Conservation (phyloP, 2,329 filamentous ascomycete species). For the Calonectria pseudoturangicola region DNA sequence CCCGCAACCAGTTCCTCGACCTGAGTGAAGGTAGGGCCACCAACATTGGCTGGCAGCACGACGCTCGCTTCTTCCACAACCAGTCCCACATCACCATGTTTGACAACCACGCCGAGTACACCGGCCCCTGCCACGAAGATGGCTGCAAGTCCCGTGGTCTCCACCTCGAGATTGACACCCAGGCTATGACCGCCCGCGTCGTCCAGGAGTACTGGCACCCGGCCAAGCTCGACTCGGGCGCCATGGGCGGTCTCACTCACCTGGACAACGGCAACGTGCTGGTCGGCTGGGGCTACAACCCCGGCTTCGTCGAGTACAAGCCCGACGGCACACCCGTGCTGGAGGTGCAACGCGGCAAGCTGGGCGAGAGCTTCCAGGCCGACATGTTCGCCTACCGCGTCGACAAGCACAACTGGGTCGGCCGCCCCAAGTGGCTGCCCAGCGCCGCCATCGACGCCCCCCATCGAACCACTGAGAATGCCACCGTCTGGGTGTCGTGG, state of each 20-base stretch:
- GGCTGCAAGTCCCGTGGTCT: slow-evolving; percentile 57
- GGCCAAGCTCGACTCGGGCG: slow-evolving; percentile 49
- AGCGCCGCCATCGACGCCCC: slow-evolving; percentile 54
- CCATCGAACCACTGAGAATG: slow-evolving; percentile 49
- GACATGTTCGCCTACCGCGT: slow-evolving; percentile 58
- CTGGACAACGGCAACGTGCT: slow-evolving; percentile 56
- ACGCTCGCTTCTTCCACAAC: slow-evolving; percentile 58
- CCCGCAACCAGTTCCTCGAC: slow-evolving; percentile 60
- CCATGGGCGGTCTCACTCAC: slow-evolving; percentile 54
- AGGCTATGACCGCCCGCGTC: slow-evolving; percentile 55
- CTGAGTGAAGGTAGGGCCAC: slow-evolving; percentile 59
- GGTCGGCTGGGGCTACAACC: slow-evolving; percentile 55
- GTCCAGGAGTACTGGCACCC: slow-evolving; percentile 57
- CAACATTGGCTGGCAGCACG: slow-evolving; percentile 63
- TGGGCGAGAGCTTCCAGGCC: slow-evolving; percentile 46
- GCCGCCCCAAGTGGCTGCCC: slow-evolving; percentile 55
- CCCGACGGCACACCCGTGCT: slow-evolving; percentile 51
- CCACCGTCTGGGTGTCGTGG: slow-evolving; percentile 56
- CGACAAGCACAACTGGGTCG: slow-evolving; percentile 54
- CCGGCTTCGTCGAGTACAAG: slow-evolving; percentile 55
- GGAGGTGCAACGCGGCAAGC: slow-evolving; percentile 52
- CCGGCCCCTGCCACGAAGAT: slow-evolving; percentile 51
- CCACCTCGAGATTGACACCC: slow-evolving; percentile 55
- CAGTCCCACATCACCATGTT: slow-evolving; percentile 60
- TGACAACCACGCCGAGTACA: slow-evolving; percentile 62